Evolutionary conservation across 352 stramenopile genomes (phyloP).

Genomic region (Hyaloperonospora arabidopsidis): DNA sequence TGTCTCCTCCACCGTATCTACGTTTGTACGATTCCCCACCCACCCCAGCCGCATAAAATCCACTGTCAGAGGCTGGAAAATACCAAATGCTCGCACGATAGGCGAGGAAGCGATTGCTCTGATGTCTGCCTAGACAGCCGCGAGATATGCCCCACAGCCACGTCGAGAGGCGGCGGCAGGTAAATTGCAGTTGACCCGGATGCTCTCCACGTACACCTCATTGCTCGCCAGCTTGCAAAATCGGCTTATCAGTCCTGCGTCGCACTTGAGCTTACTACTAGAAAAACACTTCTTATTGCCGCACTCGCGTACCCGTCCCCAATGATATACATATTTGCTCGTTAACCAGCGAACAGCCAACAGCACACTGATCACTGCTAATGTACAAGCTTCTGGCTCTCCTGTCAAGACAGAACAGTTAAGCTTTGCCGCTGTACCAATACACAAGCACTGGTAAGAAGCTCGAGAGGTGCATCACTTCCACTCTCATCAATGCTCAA

Average conservation of each 20-base stretch:
- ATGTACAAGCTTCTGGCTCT: slow-evolving; percentile 82
- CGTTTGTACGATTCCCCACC: neutral
- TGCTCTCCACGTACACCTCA: slow-evolving; percentile 85
- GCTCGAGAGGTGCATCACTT: no score
- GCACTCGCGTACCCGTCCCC: slow-evolving; percentile 27
- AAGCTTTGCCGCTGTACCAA: no score
- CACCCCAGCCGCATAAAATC: no score
- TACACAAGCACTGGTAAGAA: no score
- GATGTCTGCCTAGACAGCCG: slow-evolving; percentile 48
- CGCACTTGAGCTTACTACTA: slow-evolving; percentile 66
- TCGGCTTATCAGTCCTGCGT: slow-evolving; percentile 67
- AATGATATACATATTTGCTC: slow-evolving; percentile 81
- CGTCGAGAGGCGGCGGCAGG: slow-evolving; percentile 72
- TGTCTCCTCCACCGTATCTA: slow-evolving; percentile 32
- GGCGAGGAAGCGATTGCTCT: slow-evolving; percentile 11
- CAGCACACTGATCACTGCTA: slow-evolving; percentile 49
- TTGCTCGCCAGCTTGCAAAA: slow-evolving; percentile 53
- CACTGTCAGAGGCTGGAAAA: no score
- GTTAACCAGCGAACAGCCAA: slow-evolving; percentile 76
- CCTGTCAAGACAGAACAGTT: slow-evolving; percentile 56
- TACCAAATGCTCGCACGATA: slow-evolving; percentile 10
- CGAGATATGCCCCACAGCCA: slow-evolving; percentile 62
- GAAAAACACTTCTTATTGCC: neutral
- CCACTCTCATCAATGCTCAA: slow-evolving; percentile 62
- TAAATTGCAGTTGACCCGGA: slow-evolving; percentile 54